Evolutionary conservation across 768 basidiomycete genomes (phyloP), one percentile per base, ranked within the genome.

Genomic region (Suillus ampliporus): DNA sequence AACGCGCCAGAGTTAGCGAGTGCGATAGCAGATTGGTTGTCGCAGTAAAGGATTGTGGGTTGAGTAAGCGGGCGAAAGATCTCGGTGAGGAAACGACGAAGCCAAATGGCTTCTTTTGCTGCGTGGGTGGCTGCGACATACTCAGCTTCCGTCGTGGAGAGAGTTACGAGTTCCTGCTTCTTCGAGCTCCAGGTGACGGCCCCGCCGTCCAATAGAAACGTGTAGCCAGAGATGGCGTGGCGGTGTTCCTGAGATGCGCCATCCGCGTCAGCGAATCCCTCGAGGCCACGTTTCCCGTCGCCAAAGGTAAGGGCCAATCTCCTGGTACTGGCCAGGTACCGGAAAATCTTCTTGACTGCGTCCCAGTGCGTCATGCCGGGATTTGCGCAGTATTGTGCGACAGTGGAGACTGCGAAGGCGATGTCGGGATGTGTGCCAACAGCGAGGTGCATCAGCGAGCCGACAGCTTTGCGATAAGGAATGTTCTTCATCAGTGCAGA

Each of bases 71-170:
- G 53, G 37, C 60, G 60, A 8, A 67, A 65, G 23, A 80, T 60
- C 19, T 64, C 74, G 13, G 9, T 6, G 9, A 73, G 43, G 2
- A 75, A 56, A 4, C 43, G 4, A 1, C 69, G 59, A 0, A 77
- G 57, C 76, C 74, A 78, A 8, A 77, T 43, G 3, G 63, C 64
- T 48, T 62, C 54, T 46, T 61, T 77, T 31, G 31, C 31, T 31
- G 31, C 6, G 31, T 31, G 31, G 4, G 6, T 31, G 69, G 21
- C 70, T 3, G 81, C 79, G 41, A 82, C 76, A 64, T 84, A 83
- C 66, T 85, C 81, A 3, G 82, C 78, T 68, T 83, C 79, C 14
- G 69, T 67, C 5, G 71, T 72, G 3, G 76, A 77, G 4, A 71
- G 64, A 14, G 72, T 65, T 17, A 73, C 68, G 9, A 37, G 47